Percentiles rank a stretch among this genome's conserved stretches.
These are phyloP conservation scores for Tulasnella sp. DNA, from an alignment of 768 basidiomycete species.

Conservation along the genomic window DNA sequence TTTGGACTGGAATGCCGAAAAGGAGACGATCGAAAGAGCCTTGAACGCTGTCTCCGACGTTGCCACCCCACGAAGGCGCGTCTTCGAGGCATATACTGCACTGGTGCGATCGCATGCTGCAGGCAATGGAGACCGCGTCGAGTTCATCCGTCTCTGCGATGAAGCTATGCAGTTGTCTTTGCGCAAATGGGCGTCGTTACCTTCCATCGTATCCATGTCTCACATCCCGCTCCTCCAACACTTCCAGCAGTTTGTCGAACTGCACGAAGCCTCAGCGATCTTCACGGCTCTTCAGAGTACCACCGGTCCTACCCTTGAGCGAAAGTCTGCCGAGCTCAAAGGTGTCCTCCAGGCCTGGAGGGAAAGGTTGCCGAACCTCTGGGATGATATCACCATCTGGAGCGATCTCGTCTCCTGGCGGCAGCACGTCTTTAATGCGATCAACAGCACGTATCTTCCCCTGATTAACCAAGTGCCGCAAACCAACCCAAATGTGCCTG, in stretches of 20 bases:
- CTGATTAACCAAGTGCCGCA: slow-evolving; percentile 42
- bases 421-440: slow-evolving; percentile 94
- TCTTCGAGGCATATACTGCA: slow-evolving; percentile 93
- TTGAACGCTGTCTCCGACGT: slow-evolving; percentile 70
- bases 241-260: slow-evolving; percentile 98
- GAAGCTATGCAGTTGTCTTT: slow-evolving; percentile 95
- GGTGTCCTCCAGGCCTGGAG: slow-evolving; percentile 95
- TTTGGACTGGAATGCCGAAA: slow-evolving; percentile 66
- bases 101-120: slow-evolving; percentile 63
- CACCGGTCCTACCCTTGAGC: slow-evolving; percentile 78
- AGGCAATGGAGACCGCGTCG: slow-evolving; percentile 59
- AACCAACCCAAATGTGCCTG: slow-evolving; percentile 20
- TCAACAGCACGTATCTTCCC: slow-evolving; percentile 93
- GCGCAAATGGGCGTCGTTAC: slow-evolving; percentile 90
- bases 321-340: slow-evolving; percentile 91
- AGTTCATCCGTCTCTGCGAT: slow-evolving; percentile 81
- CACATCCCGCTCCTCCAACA: slow-evolving; percentile 92
- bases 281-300: slow-evolving; percentile 84
- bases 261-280: slow-evolving; percentile 91
- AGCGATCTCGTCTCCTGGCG: slow-evolving; percentile 98
- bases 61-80: slow-evolving; percentile 86
- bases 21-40: slow-evolving; percentile 64
- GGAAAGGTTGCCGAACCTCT: slow-evolving; percentile 87
- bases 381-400: slow-evolving; percentile 98
- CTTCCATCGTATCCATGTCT: slow-evolving; percentile 74